phyloP scores from a whole-genome alignment of 495 filamentous ascomycete species.

The Aspergillus ellipticus region DNA sequence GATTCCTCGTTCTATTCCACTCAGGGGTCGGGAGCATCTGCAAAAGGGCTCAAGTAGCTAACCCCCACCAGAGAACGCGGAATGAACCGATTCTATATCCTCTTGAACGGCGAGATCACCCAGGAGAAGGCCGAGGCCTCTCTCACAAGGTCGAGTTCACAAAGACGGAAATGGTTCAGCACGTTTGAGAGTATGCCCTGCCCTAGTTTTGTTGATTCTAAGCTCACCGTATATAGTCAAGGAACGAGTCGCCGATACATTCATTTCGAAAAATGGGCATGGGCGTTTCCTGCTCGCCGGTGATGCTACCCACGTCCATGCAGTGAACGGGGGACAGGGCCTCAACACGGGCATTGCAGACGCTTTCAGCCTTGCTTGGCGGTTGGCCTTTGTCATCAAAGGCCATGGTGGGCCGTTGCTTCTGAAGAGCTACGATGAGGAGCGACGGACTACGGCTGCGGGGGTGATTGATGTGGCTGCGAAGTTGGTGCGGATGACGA shows the following conservation, averaged over 20 bases:
- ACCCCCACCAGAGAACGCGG: not conserved
- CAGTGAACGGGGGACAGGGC: conserved; percentile 7
- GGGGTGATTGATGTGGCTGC: conserved; percentile 6
- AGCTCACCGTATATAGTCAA: not conserved
- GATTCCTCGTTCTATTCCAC: too few relatives aligned
- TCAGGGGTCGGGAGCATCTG: too few relatives aligned
- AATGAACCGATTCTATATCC: conserved; percentile 6
- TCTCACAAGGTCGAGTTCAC: not conserved
- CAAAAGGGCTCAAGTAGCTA: too few relatives aligned
- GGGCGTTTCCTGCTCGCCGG: conserved; percentile 6
- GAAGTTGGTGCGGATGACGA: conserved; percentile 2
- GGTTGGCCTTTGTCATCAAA: not conserved
- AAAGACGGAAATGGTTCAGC: conserved; percentile 8
- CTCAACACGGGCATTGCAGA: conserved; percentile 10
- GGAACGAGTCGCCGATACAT: conserved; percentile 6
- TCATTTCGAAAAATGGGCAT: conserved; percentile 7
- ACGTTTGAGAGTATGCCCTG: conserved; percentile 4
- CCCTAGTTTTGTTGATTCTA: not conserved
- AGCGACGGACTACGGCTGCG: conserved; percentile 1
- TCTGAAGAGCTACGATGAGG: conserved; percentile 3
- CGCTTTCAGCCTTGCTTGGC: conserved; percentile 5
- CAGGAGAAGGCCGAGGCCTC: conserved; percentile 6
- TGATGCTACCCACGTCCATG: conserved; percentile 8
- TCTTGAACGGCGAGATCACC: conserved; percentile 1
- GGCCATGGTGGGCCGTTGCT: not conserved